Conservation (phyloP, 768 basidiomycete genomes). For the Lyophyllum atratum region DNA sequence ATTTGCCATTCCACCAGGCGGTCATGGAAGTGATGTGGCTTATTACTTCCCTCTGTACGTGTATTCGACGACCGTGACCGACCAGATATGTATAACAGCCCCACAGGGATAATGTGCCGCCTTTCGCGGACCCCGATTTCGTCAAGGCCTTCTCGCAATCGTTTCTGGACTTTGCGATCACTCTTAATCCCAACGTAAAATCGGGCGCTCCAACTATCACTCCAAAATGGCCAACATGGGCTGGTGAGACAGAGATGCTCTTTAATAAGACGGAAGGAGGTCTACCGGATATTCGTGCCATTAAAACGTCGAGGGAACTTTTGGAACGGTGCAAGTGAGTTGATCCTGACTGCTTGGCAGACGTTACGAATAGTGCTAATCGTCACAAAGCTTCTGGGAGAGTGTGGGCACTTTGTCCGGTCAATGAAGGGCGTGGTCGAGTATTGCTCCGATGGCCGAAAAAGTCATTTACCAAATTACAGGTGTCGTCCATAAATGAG, state of each 20-base stretch:
- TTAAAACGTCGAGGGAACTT: conserved; percentile 30
- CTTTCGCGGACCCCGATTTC: conserved; percentile 37
- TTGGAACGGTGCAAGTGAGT: conserved; percentile 37
- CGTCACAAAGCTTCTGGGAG: conserved; percentile 28
- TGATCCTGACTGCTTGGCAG: background rate
- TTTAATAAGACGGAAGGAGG: conserved; percentile 42
- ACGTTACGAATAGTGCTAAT: background rate
- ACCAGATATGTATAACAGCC: background rate
- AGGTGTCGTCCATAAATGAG: too few species aligned
- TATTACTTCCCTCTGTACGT: conserved; percentile 46
- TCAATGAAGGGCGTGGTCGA: too few species aligned
- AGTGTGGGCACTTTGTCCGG: conserved; percentile 24
- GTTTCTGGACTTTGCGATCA: conserved; percentile 37
- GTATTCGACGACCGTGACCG: background rate
- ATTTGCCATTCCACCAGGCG: conserved; percentile 44
- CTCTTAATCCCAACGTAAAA: conserved; percentile 32
- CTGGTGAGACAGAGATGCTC: conserved; percentile 40
- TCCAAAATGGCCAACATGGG: conserved; percentile 35
- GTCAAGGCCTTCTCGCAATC: conserved; percentile 36
- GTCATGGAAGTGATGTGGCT: conserved; percentile 35
- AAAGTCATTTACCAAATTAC: too few species aligned
- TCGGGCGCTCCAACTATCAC: conserved; percentile 33
- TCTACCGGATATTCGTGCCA: conserved; percentile 29
- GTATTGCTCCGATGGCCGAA: too few species aligned
- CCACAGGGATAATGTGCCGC: conserved; percentile 17